Evolutionary conservation across 2,329 filamentous ascomycete species (phyloP).

Genomic region (Phyllosticta citrichinensis): DNA sequence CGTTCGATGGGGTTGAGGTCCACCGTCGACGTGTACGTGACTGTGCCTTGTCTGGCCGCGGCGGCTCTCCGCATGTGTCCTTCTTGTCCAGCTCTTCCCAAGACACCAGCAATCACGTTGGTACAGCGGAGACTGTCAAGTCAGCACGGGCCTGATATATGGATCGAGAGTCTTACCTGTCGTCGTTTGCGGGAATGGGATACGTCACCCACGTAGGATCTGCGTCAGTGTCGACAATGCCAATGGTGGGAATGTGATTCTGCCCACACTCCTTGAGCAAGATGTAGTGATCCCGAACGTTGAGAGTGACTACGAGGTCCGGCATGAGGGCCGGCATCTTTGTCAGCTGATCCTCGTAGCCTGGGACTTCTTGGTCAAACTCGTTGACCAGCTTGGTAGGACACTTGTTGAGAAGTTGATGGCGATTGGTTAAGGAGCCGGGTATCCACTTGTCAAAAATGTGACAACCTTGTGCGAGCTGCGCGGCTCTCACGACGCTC

Average conservation of each 20-base stretch:
- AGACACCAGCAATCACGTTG: slow-evolving; percentile 70
- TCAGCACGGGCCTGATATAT: not conserved
- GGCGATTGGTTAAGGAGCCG: slow-evolving; percentile 83
- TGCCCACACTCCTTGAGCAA: slow-evolving; percentile 84
- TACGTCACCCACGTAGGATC: slow-evolving; percentile 94
- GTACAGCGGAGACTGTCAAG: slow-evolving; percentile 64
- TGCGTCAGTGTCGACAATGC: slow-evolving; percentile 85
- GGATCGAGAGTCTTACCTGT: slow-evolving; percentile 53
- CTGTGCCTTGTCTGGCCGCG: slow-evolving; percentile 49
- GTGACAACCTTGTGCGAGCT: slow-evolving; percentile 70
- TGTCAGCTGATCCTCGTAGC: slow-evolving; percentile 56
- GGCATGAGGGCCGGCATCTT: slow-evolving; percentile 62
- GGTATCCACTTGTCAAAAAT: slow-evolving; percentile 90
- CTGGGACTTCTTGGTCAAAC: slow-evolving; percentile 52
- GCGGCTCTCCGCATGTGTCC: slow-evolving; percentile 60
- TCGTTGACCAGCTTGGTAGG: slow-evolving; percentile 67
- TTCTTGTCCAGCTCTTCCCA: slow-evolving; percentile 73
- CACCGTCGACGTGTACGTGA: slow-evolving; percentile 44
- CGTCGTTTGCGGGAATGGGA: slow-evolving; percentile 91
- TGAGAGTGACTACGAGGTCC: slow-evolving; percentile 85
- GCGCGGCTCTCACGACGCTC: slow-evolving; percentile 69
- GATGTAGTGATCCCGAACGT: slow-evolving; percentile 85
- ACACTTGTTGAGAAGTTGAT: slow-evolving; percentile 70
- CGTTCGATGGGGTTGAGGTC: slow-evolving; percentile 12
- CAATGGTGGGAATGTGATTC: slow-evolving; percentile 85